Evolutionary conservation across 2,329 filamentous ascomycete species (phyloP).

Genomic region (Gliomastix tumulicola): DNA sequence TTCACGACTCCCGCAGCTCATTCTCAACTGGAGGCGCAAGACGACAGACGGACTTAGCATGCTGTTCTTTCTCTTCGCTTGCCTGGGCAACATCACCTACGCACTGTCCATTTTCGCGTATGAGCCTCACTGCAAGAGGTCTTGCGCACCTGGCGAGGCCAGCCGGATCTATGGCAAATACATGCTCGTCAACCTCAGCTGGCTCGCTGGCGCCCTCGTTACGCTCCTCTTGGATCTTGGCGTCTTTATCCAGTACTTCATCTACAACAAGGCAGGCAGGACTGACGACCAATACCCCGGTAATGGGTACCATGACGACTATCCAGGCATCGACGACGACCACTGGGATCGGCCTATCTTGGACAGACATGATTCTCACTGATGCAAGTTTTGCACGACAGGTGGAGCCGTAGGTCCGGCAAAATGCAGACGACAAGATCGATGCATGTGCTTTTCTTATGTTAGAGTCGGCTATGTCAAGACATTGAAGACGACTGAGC

Average conservation of each 20-base stretch:
- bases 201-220: conserved; percentile 83
- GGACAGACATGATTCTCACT: no score
- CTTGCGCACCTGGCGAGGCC: conserved; percentile 62
- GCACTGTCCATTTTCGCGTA: conserved; percentile 89
- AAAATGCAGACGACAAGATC: no score
- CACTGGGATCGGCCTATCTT: conserved; percentile 19
- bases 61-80: conserved; percentile 95
- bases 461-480: no score
- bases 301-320: conserved; percentile 16
- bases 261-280: conserved; percentile 56
- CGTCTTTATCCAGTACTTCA: conserved; percentile 88
- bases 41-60: conserved; percentile 89
- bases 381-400: no score
- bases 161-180: conserved; percentile 66
- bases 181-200: conserved; percentile 83
- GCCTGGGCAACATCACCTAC: conserved; percentile 89
- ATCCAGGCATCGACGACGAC: conserved; percentile 17
- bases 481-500: no score
- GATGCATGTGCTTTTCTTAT: no score
- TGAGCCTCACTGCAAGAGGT: conserved; percentile 58
- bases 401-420: no score
- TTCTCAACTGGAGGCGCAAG: conserved; percentile 88
- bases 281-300: conserved; percentile 17
- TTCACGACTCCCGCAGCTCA: conserved; percentile 80
- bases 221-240: conserved; percentile 78